A percentile compares a stretch with the other conserved stretches of the same genome.
Evolutionary conservation across 805 yeast genomes (phyloP).

Genomic region (Cyberlindnera amylophila): DNA sequence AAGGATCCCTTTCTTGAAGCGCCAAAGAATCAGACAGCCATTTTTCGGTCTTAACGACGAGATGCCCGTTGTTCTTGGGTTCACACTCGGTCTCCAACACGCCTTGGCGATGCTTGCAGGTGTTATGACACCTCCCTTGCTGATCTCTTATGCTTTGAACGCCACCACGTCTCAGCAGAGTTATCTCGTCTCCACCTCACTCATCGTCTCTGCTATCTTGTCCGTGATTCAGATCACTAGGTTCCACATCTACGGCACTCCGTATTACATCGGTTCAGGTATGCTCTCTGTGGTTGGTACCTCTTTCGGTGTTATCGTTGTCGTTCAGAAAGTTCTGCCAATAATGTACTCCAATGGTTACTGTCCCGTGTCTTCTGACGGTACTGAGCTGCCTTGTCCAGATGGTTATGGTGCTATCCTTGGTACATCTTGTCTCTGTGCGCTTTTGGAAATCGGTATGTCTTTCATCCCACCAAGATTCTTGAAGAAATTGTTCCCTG

Average conservation of each 20-base stretch:
- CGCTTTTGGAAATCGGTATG: conserved; percentile 63
- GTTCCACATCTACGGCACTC: conserved; percentile 70
- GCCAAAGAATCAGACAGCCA: conserved; percentile 55
- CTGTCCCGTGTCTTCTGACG: conserved; percentile 63
- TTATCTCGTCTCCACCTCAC: conserved; percentile 66
- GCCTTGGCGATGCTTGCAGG: conserved; percentile 91
- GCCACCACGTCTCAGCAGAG: conserved; percentile 48
- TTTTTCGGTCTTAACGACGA: conserved; percentile 78
- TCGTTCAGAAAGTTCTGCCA: conserved; percentile 73
- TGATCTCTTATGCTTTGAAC: conserved; percentile 65
- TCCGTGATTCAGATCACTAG: conserved; percentile 78
- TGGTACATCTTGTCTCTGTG: conserved; percentile 74
- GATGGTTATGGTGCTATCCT: conserved; percentile 84
- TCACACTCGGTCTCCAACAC: conserved; percentile 82
- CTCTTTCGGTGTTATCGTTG: conserved; percentile 81
- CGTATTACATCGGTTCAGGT: conserved; percentile 86
- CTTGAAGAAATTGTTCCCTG: conserved; percentile 76
- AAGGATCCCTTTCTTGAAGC: conserved; percentile 58
- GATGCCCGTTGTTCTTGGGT: conserved; percentile 75
- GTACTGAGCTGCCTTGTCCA: conserved; percentile 73
- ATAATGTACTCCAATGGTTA: conserved; percentile 71
- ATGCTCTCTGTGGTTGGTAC: conserved; percentile 86
- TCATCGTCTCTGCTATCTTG: conserved; percentile 67
- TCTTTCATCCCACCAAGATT: conserved; percentile 75
- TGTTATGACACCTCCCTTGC: conserved; percentile 76